A percentile compares a stretch with the other conserved stretches of the same genome.
These are phyloP conservation scores for Trametes sanguinea DNA, from an alignment of 768 basidiomycete species.

Conservation along the genomic window DNA sequence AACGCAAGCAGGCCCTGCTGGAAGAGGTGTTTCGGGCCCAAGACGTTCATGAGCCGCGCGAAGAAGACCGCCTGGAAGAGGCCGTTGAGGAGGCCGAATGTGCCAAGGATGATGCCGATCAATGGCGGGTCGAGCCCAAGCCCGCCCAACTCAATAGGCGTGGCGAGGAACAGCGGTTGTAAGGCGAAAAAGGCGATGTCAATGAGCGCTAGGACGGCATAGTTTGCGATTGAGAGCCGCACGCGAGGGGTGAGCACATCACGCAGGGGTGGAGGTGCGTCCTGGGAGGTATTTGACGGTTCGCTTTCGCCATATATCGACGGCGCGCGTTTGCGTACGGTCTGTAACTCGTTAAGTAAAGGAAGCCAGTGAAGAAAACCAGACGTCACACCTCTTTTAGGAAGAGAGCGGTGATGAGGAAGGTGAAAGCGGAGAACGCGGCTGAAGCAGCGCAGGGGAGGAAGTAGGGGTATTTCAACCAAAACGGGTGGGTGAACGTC, in stretches of 20 bases:
- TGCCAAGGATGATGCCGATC: slow-evolving; percentile 41
- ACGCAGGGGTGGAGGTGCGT: slow-evolving; percentile 23
- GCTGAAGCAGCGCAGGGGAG: slow-evolving; percentile 37
- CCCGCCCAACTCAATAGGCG: slow-evolving; percentile 42
- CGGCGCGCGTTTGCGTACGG: not conserved
- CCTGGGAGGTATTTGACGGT: not conserved
- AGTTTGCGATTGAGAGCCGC: slow-evolving; percentile 37
- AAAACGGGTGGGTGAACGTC: slow-evolving; percentile 34
- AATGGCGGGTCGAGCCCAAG: slow-evolving; percentile 37
- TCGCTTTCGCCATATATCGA: not conserved
- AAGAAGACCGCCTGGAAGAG: slow-evolving; percentile 41
- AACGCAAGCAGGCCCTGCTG: slow-evolving; percentile 31
- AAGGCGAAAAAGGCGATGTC: slow-evolving; percentile 41
- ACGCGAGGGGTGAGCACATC: slow-evolving; percentile 36
- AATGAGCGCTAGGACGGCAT: slow-evolving; percentile 37
- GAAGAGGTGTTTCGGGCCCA: slow-evolving; percentile 39
- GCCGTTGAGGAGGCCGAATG: slow-evolving; percentile 40
- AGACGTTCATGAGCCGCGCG: slow-evolving; percentile 35
- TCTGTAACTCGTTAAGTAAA: not conserved
- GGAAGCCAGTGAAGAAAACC: not conserved
- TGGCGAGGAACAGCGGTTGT: slow-evolving; percentile 42
- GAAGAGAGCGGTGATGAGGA: slow-evolving; percentile 30
- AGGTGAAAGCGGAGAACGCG: slow-evolving; percentile 29
- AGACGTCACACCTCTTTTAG: slow-evolving; percentile 36
- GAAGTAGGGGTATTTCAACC: slow-evolving; percentile 39